Conservation (phyloP, 495 filamentous ascomycete species). For the Staphylotrichum longicolle region DNA sequence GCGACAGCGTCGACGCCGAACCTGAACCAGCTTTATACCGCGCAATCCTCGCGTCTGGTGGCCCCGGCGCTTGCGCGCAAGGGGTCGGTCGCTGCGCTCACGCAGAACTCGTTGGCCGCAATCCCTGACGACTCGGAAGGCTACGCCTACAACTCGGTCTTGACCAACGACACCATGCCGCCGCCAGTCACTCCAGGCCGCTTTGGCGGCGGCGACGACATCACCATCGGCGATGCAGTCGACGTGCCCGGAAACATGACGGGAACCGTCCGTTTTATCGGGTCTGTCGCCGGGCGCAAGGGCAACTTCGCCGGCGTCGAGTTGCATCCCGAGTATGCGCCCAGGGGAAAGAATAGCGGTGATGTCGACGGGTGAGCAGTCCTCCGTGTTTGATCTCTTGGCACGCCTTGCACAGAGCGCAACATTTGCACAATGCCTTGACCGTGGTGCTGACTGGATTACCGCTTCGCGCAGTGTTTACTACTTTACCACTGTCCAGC, state of each 20-base stretch:
- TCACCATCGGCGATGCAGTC: constrained; percentile 83
- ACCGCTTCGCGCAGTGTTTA: constrained; percentile 50
- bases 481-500: constrained; percentile 78
- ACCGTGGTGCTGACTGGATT: constrained; percentile 16
- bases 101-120: constrained; percentile 56
- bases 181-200: constrained; percentile 30
- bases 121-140: constrained; percentile 60
- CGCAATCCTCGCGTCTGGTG: constrained; percentile 42
- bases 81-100: constrained; percentile 62
- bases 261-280: constrained; percentile 86
- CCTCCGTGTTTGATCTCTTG: background rate
- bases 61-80: constrained; percentile 59
- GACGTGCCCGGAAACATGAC: constrained; percentile 95
- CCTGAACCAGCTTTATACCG: constrained; percentile 48
- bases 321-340: constrained; percentile 73
- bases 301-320: constrained; percentile 95
- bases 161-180: constrained; percentile 47
- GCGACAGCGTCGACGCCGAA: constrained; percentile 61
- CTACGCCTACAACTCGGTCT: constrained; percentile 53
- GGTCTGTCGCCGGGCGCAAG: constrained; percentile 81
- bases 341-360: constrained; percentile 89
- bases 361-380: constrained; percentile 88
- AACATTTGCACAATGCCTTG: constrained; percentile 8
- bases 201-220: constrained; percentile 35
- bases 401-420: background rate